These are phyloP conservation scores for Zygosaccharomyces bailii DNA, from an alignment of 805 yeast genomes.

Conservation along the genomic window DNA sequence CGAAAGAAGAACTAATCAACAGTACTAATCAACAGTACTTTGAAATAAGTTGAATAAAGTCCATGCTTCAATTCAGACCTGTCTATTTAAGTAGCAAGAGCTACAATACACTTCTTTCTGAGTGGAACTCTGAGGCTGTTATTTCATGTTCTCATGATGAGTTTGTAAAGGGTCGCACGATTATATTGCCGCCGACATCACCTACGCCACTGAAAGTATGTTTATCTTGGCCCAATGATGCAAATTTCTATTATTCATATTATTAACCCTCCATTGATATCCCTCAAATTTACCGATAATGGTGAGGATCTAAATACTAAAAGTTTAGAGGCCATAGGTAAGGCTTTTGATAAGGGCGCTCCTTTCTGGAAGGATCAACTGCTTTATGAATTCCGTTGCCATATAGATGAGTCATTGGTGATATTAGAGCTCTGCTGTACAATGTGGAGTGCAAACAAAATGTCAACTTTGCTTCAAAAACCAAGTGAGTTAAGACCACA, in stretches of 20 bases:
- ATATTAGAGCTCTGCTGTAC: conserved; percentile 13
- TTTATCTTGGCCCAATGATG: background rate
- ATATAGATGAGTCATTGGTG: background rate
- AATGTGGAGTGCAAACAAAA: conserved; percentile 17
- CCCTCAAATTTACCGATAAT: conserved; percentile 3
- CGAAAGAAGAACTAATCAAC: no score
- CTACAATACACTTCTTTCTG: conserved; percentile 3
- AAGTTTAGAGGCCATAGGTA: conserved; percentile 1
- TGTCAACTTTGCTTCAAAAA: conserved; percentile 13
- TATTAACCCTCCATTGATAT: conserved; percentile 6
- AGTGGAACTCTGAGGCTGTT: conserved; percentile 7
- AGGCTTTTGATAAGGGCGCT: conserved; percentile 1
- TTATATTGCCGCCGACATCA: conserved; percentile 17
- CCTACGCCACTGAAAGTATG: conserved; percentile 15
- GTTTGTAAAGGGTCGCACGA: background rate
- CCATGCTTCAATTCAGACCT: conserved; percentile 6
- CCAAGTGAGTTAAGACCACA: conserved; percentile 15
- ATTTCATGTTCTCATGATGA: conserved; percentile 3
- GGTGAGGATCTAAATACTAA: background rate
- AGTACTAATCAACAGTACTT: no score
- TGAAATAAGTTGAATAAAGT: no score
- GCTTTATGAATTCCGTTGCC: conserved; percentile 6
- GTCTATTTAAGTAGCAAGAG: conserved; percentile 7
- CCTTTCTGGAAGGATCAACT: conserved; percentile 13
- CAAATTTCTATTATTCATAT: background rate